Evolutionary conservation across 257 asterid genomes (phyloP), one percentile per base, ranked within the genome.

Genomic region (Fraxinus excelsior): DNA sequence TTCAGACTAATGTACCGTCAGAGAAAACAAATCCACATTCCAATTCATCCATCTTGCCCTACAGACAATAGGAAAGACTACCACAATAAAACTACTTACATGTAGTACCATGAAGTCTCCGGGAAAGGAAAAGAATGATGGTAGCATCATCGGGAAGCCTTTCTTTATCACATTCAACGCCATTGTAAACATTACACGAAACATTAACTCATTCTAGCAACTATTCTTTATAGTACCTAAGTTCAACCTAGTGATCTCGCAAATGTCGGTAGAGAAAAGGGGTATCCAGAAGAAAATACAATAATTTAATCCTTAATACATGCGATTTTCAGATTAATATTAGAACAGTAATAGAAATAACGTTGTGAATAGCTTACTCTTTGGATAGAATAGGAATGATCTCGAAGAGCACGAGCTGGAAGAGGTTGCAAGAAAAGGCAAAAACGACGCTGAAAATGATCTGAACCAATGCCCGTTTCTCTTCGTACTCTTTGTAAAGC

Each of bases 1-100:
- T 53, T 53, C 64, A 18, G 26, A 53, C n/a, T 53, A 53, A 53
- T 53, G 64, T 53, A 53, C 26, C 64, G 93, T 96, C 83, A 96
- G 86, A 84, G 96, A 93, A 86, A 91, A 91, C 85, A 96, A 86
- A 85, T 96, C 99, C 90, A 93, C 88, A 96, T 93, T 96, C 99
- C 99, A 96, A 78, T 91, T 96, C 85, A 91, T 79, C 99, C 99
- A 91, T 83, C 98, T 93, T 6, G 98, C 94, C 97, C 97, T 94
- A 81, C 42, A 37, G 42, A 10, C 42, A 7, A 37, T 8, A 37
- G 42, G 42, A 37, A 76, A 77, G 51, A 7, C 69, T 6, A 28
- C 38, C 77, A 71, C 37, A 74, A 80, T 75, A 78, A 80, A 80
- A 38, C 26, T 3, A 80, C 65, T 19, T 21, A 44, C n/a, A 56